phyloP scores from a whole-genome alignment of 208 protist species.

The Leptomonas seymouri region DNA sequence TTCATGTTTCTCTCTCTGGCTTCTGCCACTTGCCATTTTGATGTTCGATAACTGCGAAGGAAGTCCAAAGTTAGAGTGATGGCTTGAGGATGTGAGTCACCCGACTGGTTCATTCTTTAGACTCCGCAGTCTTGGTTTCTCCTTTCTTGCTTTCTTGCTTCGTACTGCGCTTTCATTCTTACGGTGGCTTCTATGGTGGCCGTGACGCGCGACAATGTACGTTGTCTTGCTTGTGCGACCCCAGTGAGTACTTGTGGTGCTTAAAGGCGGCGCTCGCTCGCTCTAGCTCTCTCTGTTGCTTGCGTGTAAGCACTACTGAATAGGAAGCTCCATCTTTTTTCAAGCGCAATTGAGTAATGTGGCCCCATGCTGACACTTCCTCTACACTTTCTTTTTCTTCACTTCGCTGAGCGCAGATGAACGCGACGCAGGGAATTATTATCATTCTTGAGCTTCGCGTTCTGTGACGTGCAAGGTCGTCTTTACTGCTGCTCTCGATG shows the following conservation, averaged over 20 bases:
- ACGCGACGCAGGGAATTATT: background rate
- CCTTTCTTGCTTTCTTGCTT: background rate
- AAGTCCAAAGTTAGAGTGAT: too few relatives aligned
- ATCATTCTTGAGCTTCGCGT: too few relatives aligned
- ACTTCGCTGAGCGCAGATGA: background rate
- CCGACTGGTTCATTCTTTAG: background rate
- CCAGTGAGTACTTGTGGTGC: too few relatives aligned
- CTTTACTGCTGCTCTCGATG: too few relatives aligned
- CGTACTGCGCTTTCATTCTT: too few relatives aligned
- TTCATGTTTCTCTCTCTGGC: background rate
- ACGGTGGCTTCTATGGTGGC: too few relatives aligned
- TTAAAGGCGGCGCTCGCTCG: background rate
- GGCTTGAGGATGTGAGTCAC: background rate
- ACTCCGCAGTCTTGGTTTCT: background rate
- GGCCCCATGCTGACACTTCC: background rate
- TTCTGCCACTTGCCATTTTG: background rate
- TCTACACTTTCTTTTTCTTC: background rate
- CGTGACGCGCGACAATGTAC: too few relatives aligned
- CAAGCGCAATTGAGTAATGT: background rate
- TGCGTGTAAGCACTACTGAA: background rate
- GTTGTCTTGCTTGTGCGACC: too few relatives aligned
- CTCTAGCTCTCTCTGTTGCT: background rate
- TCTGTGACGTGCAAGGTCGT: too few relatives aligned
- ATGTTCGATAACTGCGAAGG: slow-evolving; percentile 18
- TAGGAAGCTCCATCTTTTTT: too few relatives aligned